Base-by-base conservation (phyloP, 1,284 basidiomycete genomes). In the Tilletia caries region DNA sequence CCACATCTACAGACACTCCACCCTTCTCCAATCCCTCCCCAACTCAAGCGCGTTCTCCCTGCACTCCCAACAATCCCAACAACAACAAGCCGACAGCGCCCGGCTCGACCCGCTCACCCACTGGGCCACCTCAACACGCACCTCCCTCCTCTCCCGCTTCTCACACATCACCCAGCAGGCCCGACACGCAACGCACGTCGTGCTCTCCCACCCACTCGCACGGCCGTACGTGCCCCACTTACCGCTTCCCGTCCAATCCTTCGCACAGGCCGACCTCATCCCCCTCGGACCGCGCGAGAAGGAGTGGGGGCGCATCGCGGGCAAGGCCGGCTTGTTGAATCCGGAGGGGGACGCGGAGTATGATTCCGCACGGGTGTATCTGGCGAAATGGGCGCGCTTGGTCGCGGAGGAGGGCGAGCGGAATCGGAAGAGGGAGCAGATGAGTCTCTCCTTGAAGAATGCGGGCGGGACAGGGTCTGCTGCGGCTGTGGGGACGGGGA, bases 381-480 rank as follows among this genome's bases (percentile, higher is more conserved):
- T 99, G 8, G 96, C 96, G 0, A 88, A 92, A 34, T 99, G 96
- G 96, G 95, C 96, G 0, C 87, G 94, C 29, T 90, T 93, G 62
- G 95, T 98, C 0, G 95, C 83, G 0, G 79, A 79, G 23, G 81
- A 83, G 65, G 83, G 82, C 13, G 82, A 83, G 68, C 66, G 76
- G 4, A 79, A 79, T 52, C 62, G 79, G 20, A 65, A 71, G 64
- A 70, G 67, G 27, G 75, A 77, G 52, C 72, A 78, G 52, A 58
- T 41, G 29, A 32, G 27, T 58, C 18, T 62, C 12, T 62, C 58
- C 8, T 29, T 62, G 2, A 64, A 64, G 43, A 65, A 29, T 20
- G 48, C 34, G n/a, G 43, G 8, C 29, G 27, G 32, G 29, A 62
- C 12, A 18, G 27, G 29, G 18, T 12, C 27, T 12, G 12, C 32